phyloP scores from a whole-genome alignment of 106 monocot genomes.

The Apostasia shenzhenica region DNA sequence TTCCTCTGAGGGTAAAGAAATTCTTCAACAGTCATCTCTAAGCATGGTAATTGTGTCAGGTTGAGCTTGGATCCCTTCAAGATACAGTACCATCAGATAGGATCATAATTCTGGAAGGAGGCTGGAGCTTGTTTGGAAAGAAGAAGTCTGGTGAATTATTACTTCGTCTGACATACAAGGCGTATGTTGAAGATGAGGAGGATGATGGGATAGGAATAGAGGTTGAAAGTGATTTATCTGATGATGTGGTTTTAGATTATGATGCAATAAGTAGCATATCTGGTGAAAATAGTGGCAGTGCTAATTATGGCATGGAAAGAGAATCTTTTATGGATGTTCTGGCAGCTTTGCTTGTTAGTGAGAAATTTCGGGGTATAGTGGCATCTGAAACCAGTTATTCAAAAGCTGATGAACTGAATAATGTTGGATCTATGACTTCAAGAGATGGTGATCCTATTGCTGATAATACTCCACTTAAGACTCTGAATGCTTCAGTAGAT shows the following conservation, averaged over 20 bases:
- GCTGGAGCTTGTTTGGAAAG: conserved; percentile 37
- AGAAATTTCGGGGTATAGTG: conserved; percentile 97
- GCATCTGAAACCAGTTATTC: conserved; percentile 58
- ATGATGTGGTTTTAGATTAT: conserved; percentile 35
- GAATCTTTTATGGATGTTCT: conserved; percentile 85
- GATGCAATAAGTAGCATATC: conserved; percentile 10
- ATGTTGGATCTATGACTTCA: conserved; percentile 12
- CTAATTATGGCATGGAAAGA: conserved; percentile 30
- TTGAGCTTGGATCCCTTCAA: conserved; percentile 60
- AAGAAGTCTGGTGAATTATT: conserved; percentile 45
- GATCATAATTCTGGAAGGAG: conserved; percentile 43
- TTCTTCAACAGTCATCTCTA: too few relatives aligned
- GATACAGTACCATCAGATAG: conserved; percentile 71
- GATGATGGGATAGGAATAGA: conserved; percentile 29
- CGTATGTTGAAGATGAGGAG: conserved; percentile 75
- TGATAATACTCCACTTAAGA: conserved; percentile 26
- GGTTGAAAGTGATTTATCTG: conserved; percentile 50
- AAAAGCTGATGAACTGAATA: conserved; percentile 25
- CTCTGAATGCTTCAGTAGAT: conserved; percentile 21
- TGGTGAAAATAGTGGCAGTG: conserved; percentile 13
- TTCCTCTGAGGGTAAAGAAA: too few relatives aligned
- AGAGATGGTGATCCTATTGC: conserved; percentile 12
- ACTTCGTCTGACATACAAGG: conserved; percentile 67
- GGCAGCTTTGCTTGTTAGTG: conserved; percentile 85
- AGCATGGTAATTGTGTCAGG: conserved; percentile 13